Evolutionary conservation across 176 grass and related monocot genomes (phyloP), one percentile per base, ranked within the genome.

Genomic region (Canna indica): DNA sequence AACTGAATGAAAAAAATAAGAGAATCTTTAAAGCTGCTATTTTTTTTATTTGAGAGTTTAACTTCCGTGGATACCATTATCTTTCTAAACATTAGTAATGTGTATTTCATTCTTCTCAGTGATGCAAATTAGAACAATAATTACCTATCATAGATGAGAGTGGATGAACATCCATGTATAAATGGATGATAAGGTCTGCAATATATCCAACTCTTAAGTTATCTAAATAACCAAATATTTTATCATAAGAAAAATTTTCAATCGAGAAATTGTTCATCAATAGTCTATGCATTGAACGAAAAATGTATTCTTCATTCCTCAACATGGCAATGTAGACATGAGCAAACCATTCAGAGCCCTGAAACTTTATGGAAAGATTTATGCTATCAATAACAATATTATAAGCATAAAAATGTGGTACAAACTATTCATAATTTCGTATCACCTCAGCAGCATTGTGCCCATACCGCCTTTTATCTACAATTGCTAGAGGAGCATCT

Each of bases 401-500:
- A 42, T 39, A 69, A 32, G 30, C 15, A 22, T 5, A 67, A 5
- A 65, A 29, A 7, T 22, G 16, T 42, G n/a, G n/a, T n/a, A n/a
- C n/a, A n/a, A n/a, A n/a, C n/a, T n/a, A n/a, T n/a, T n/a, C n/a
- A n/a, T 25, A 54, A 47, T 52, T 24, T 59, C 36, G 33, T 20
- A 29, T 27, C 36, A 88, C 86, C 86, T 88, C 88, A 28, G 88
- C 45, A 47, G 79, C 78, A 82, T 91, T 91, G 53, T 91, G 84
- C 0, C 84, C 84, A 20, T 82, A 76, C 0, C 84, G 75, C 76
- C 88, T 74, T 71, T 91, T 91, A 69, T 91, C 84, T 7, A 91
- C 78, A 65, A 91, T 91, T 36, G 88, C 88, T 20, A 91, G 81
- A 13, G 84, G 88, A 71, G 88, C 84, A 73, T 91, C 88, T n/a